A percentile compares a stretch with the other conserved stretches of the same genome.
Evolutionary conservation across 306 rosid genomes (phyloP).

Genomic region (Acacia melanoxylon): DNA sequence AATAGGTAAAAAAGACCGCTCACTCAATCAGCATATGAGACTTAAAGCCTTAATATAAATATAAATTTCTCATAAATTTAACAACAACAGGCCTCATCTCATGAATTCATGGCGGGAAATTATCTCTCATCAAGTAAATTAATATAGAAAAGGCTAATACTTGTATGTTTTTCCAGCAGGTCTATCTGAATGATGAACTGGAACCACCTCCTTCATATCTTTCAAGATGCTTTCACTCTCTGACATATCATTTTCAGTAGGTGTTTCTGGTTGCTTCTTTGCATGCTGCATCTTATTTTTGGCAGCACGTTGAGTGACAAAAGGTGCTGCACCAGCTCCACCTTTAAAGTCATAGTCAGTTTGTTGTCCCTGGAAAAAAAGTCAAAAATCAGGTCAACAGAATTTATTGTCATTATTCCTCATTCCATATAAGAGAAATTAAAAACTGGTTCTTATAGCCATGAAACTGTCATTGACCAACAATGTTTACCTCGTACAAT

Average conservation of each 20-base stretch:
- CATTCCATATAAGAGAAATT: not conserved
- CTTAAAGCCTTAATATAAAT: not conserved
- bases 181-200: slow-evolving; percentile 19
- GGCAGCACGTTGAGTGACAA: slow-evolving; percentile 45
- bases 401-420: not conserved
- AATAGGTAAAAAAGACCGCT: not conserved
- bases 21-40: not conserved
- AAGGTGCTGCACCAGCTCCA: slow-evolving; percentile 64
- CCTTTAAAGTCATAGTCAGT: slow-evolving; percentile 69
- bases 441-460: not conserved
- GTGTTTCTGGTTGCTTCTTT: slow-evolving; percentile 42
- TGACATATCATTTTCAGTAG: slow-evolving; percentile 50
- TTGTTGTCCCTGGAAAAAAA: slow-evolving; percentile 55
- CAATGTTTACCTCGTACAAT: slow-evolving; percentile 47
- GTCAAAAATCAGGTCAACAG: slow-evolving; percentile 11
- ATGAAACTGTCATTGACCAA: not conserved
- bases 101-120: not conserved
- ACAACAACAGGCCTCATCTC: too few species aligned
- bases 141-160: not conserved
- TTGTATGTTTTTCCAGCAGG: not conserved
- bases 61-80: not conserved
- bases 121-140: not conserved
- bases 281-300: slow-evolving; percentile 39
- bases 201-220: slow-evolving; percentile 45
- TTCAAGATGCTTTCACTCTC: slow-evolving; percentile 44